A percentile compares a stretch with the other conserved stretches of the same genome.
phyloP scores from a whole-genome alignment of 1,284 basidiomycete species.

The Ganoderma leucocontextum region DNA sequence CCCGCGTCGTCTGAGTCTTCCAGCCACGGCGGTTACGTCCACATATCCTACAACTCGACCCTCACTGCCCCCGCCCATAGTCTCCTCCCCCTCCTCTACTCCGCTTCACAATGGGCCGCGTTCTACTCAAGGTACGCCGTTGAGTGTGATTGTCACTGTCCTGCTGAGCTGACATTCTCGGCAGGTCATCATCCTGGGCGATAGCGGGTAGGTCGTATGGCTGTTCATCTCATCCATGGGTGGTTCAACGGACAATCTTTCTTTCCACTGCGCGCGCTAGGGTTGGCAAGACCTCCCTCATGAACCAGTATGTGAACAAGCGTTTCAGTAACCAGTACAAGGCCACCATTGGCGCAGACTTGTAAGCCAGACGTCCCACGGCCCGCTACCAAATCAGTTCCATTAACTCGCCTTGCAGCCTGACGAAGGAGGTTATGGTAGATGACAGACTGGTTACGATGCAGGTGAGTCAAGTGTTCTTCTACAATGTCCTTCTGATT shows the following conservation, averaged over 20 bases:
- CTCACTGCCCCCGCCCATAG: conserved; percentile 23
- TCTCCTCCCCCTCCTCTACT: conserved; percentile 28
- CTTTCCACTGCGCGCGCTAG: conserved; percentile 51
- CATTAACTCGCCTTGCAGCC: conserved; percentile 54
- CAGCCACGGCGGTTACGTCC: conserved; percentile 30
- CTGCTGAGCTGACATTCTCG: conserved; percentile 26
- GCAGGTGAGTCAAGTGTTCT: conserved; percentile 70
- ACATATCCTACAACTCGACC: conserved; percentile 30
- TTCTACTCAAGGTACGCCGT: conserved; percentile 88
- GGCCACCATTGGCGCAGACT: conserved; percentile 93
- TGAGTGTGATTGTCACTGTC: neutral
- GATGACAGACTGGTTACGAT: conserved; percentile 98
- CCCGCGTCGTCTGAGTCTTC: conserved; percentile 23
- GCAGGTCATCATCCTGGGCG: conserved; percentile 97
- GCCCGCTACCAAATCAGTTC: conserved; percentile 8
- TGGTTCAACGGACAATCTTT: conserved; percentile 16
- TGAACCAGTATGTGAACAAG: conserved; percentile 99
- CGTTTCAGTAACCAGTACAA: conserved; percentile 99
- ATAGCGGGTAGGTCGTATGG: conserved; percentile 84
- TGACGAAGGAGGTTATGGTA: conserved; percentile 99
- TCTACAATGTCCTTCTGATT: conserved; percentile 6
- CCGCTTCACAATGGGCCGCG: conserved; percentile 73
- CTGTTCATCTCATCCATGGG: conserved; percentile 19
- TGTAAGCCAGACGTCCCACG: conserved; percentile 56
- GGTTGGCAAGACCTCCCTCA: conserved; percentile 99